Evolutionary conservation across 1,284 basidiomycete genomes (phyloP).

Genomic region (Lentinus polychrous): DNA sequence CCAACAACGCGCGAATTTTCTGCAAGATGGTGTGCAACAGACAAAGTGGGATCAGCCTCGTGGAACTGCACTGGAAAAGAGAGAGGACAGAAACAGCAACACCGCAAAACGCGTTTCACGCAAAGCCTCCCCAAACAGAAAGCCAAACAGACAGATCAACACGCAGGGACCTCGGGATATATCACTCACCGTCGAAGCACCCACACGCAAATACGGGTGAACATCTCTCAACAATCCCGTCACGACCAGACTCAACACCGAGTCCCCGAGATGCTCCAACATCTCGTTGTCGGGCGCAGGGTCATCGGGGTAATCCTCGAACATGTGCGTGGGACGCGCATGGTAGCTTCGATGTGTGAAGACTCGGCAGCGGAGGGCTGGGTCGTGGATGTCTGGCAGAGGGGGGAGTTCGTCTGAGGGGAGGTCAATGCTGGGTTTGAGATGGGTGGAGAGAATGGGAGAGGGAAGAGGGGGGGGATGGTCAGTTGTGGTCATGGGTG

Average conservation of each 20-base stretch:
- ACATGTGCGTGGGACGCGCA: slow-evolving; percentile 61
- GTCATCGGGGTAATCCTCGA: slow-evolving; percentile 64
- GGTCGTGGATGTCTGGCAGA: slow-evolving; percentile 42
- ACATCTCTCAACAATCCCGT: slow-evolving; percentile 54
- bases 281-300: slow-evolving; percentile 74
- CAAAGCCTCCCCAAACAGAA: too few species aligned
- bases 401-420: slow-evolving; percentile 30
- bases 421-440: not conserved
- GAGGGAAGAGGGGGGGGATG: too few species aligned
- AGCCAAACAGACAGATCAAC: not conserved
- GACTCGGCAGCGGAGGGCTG: slow-evolving; percentile 41
- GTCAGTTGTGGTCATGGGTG: too few species aligned
- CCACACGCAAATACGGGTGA: slow-evolving; percentile 65
- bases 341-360: slow-evolving; percentile 69
- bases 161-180: not conserved
- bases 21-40: slow-evolving; percentile 20
- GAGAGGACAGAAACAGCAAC: not conserved
- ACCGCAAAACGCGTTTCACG: too few species aligned
- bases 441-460: too few species aligned
- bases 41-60: too few species aligned
- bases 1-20: slow-evolving; percentile 70
- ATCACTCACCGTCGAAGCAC: slow-evolving; percentile 66
- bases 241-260: slow-evolving; percentile 59
- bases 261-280: slow-evolving; percentile 71
- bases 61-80: too few species aligned